Conservation (phyloP, 2,329 filamentous ascomycete species). For the Tolypocladium capitatum region DNA sequence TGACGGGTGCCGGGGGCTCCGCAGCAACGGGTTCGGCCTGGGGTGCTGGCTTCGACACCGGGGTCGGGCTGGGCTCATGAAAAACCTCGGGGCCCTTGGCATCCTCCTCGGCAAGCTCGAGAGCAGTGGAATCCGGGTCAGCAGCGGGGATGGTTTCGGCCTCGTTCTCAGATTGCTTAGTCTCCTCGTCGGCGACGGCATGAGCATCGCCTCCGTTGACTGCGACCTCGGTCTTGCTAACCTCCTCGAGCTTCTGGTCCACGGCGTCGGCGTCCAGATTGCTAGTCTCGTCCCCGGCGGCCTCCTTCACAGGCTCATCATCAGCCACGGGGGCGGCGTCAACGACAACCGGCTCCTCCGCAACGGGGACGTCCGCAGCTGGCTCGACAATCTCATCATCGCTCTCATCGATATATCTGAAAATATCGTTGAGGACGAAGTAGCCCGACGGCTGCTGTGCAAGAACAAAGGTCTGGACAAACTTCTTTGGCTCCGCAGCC, state of each 20-base stretch:
- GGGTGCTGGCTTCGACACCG: conserved; percentile 30
- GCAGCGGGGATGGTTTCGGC: conserved; percentile 19
- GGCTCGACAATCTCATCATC: conserved; percentile 47
- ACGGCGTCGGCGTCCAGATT: conserved; percentile 39
- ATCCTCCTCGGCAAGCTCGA: conserved; percentile 42
- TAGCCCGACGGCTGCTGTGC: conserved; percentile 94
- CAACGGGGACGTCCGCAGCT: conserved; percentile 17
- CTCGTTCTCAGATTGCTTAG: conserved; percentile 25
- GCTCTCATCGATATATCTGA: conserved; percentile 76
- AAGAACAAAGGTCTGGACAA: conserved; percentile 94
- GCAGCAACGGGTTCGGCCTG: conserved; percentile 35
- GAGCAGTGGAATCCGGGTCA: conserved; percentile 35
- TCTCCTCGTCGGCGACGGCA: conserved; percentile 16
- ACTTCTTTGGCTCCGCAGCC: conserved; percentile 80
- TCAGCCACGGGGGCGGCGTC: conserved; percentile 16
- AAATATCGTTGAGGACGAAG: conserved; percentile 96
- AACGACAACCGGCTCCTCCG: conserved; percentile 15
- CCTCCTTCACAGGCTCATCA: conserved; percentile 18
- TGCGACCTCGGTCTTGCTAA: conserved; percentile 22
- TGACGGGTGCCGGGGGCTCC: conserved; percentile 33
- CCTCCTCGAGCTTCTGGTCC: conserved; percentile 66
- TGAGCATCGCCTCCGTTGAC: conserved; percentile 19
- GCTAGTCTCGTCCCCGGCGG: conserved; percentile 17
- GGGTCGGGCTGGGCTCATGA: conserved; percentile 45
- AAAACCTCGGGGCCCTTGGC: conserved; percentile 51